A percentile compares a stretch with the other conserved stretches of the same genome.
Evolutionary conservation across 768 basidiomycete species (phyloP).

Genomic region (Pleurotus platypus): DNA sequence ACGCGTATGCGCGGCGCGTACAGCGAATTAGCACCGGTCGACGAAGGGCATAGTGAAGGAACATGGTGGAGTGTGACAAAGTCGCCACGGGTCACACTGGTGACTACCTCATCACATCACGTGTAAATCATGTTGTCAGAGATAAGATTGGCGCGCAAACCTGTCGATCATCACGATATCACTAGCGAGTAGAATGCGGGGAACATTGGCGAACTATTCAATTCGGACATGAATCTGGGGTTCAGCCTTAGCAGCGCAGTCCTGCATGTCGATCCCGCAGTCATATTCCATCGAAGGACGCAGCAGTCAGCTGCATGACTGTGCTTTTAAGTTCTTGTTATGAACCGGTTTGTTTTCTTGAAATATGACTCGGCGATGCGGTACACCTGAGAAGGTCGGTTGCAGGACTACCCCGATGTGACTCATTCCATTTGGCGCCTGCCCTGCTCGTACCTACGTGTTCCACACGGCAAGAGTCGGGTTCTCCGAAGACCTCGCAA

Average conservation of each 20-base stretch:
- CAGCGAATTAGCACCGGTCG: not conserved
- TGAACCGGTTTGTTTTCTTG: not conserved
- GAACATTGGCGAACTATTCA: too few species aligned
- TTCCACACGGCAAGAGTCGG: too few species aligned
- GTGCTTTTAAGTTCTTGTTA: not conserved
- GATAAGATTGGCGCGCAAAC: too few species aligned
- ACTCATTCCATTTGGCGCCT: not conserved
- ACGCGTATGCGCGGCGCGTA: not conserved
- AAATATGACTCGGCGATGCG: not conserved
- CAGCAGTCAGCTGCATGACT: not conserved
- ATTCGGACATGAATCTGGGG: too few species aligned
- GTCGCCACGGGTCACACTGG: not conserved
- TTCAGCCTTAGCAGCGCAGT: too few species aligned
- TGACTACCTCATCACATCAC: not conserved
- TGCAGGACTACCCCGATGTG: not conserved
- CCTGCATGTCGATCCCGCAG: not conserved
- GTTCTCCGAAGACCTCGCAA: too few species aligned
- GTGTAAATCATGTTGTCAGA: not conserved
- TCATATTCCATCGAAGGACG: not conserved
- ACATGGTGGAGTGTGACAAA: slow-evolving; percentile 1
- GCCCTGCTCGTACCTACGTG: too few species aligned
- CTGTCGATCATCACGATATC: too few species aligned
- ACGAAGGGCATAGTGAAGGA: not conserved
- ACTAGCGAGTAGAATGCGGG: too few species aligned
- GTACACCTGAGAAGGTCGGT: not conserved